A percentile compares a stretch with the other conserved stretches of the same genome.
Conservation (phyloP, 257 asterid species). For the Thymus quinquecostatus region DNA sequence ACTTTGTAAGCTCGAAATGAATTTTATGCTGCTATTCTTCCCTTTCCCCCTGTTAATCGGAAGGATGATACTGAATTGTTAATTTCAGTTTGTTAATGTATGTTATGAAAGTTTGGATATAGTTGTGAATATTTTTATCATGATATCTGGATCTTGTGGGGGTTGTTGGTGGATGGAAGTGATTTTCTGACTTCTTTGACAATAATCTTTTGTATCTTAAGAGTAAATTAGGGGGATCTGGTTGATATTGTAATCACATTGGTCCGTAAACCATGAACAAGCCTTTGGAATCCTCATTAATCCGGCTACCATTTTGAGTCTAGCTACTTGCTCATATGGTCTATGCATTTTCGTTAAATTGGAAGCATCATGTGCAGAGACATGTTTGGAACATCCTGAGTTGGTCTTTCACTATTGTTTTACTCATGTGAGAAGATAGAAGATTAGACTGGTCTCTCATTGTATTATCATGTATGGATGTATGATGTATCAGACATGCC, state of each 20-base stretch:
- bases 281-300: neutral
- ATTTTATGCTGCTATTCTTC: slow-evolving; percentile 6
- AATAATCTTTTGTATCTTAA: neutral
- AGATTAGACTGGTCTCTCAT: slow-evolving; percentile 8
- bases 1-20: slow-evolving; percentile 19
- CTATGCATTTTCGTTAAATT: neutral
- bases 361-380: neutral
- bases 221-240: neutral
- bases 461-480: neutral
- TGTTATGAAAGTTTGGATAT: neutral
- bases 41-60: neutral
- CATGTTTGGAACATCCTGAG: slow-evolving; percentile 14
- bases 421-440: slow-evolving; percentile 4
- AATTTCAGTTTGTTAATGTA: neutral
- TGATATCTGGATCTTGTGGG: neutral
- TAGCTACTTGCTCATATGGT: neutral
- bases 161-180: neutral
- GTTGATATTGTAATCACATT: neutral
- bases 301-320: too few relatives aligned
- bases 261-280: neutral
- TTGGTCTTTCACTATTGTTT: neutral
- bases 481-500: slow-evolving; percentile 3
- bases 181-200: neutral
- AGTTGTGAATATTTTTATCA: neutral
- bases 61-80: neutral